Evolutionary conservation across 1,139 yeast genomes (phyloP), one percentile per base, ranked within the genome.

Genomic region (Nakaseomyces glabratus): DNA sequence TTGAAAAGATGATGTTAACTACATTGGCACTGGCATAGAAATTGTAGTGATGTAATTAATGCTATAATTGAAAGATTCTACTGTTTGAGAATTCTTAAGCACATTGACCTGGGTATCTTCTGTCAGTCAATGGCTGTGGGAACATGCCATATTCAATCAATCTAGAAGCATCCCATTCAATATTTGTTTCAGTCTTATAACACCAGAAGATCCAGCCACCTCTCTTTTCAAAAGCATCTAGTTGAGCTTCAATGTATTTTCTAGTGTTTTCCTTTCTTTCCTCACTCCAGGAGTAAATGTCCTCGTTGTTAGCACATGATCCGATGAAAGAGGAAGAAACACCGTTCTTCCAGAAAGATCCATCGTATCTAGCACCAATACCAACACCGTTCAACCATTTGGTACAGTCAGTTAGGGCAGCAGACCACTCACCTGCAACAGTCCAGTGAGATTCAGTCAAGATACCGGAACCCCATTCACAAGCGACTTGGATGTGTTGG

Each of bases 151-250:
- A 55, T 23, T 61, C 63, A 14, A 71, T 62, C 49, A 86, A 70
- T 42, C 66, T 65, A 41, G 66, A 63, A 59, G 82, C 67, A 61
- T 84, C 94, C 97, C 97, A 90, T 57, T 88, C 97, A 35, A 79
- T 58, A 12, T 93, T 73, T 48, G 62, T 60, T 58, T 90, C 97
- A 21, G 94, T 81, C 66, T 86, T 88, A 76, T 81, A 86, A 58
- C 79, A 76, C 98, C 96, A 90, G 66, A 80, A 82, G 40, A 86
- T 68, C 86, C 93, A 86, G n/a, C 96, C 96, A 39, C 69, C 69
- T 30, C 73, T 69, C 48, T 67, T 68, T 47, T 78, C 85, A 51
- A 69, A 85, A 3, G 93, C 81, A 52, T 84, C 95, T 47, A 90
- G 62, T 65, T 90, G 97, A 18, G 95, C 95, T 61, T 88, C 96